Percentiles rank a stretch among this genome's conserved stretches.
phyloP scores from a whole-genome alignment of 202 grass and related monocot genomes.

The Panicum hallii region DNA sequence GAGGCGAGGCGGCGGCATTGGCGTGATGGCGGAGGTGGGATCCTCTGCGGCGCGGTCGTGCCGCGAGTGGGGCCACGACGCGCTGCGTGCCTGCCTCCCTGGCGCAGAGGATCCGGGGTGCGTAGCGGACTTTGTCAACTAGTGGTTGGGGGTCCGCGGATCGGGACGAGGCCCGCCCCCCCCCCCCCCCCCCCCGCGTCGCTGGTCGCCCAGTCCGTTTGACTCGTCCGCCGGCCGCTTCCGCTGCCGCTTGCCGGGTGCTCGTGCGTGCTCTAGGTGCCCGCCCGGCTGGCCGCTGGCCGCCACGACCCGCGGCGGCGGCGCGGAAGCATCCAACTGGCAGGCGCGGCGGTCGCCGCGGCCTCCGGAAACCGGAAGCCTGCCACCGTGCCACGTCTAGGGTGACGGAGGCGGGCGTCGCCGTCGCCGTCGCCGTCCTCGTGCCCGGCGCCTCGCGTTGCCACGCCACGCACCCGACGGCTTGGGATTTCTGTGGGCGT shows the following conservation, averaged over 20 bases:
- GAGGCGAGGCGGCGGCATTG: conserved; percentile 1
- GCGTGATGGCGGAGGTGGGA: neutral
- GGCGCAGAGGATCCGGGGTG: conserved; percentile 36
- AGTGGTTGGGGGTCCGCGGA: conserved; percentile 4
- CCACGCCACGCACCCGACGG: neutral
- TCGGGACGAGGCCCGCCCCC: neutral
- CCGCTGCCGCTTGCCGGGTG: too few species aligned
- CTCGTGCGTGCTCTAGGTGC: neutral
- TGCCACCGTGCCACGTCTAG: neutral
- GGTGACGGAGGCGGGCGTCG: too few species aligned
- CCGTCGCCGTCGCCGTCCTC: too few species aligned
- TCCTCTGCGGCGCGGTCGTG: neutral
- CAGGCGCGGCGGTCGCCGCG: neutral
- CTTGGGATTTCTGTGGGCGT: too few species aligned
- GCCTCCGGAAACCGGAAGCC: neutral
- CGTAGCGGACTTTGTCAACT: conserved; percentile 52
- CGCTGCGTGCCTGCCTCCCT: accelerated
- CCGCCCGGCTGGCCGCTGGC: too few species aligned
- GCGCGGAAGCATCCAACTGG: conserved; percentile 52
- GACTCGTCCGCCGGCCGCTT: conserved; percentile 9
- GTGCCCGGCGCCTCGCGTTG: neutral
- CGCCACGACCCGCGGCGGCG: neutral
- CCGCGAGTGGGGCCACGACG: accelerated
- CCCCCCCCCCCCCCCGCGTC: too few species aligned
- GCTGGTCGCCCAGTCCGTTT: conserved; percentile 32